phyloP scores from a whole-genome alignment of 192 early-diverging fungal genomes.

The Phycomyces nitens region DNA sequence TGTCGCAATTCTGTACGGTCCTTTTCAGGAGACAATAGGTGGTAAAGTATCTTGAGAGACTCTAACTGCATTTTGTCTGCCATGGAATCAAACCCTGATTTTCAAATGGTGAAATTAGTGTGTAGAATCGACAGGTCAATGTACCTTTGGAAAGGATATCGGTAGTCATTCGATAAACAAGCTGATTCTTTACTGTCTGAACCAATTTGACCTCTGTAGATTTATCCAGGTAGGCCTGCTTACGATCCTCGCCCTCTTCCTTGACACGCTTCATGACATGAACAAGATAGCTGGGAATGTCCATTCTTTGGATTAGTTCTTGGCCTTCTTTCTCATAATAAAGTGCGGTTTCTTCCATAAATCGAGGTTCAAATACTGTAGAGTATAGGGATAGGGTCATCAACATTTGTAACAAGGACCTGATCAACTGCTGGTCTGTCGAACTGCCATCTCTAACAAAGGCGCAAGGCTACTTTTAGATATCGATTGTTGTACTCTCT shows the following conservation, averaged over 20 bases:
- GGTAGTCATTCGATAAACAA: conserved; percentile 67
- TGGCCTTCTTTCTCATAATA: conserved; percentile 78
- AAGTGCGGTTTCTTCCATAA: conserved; percentile 61
- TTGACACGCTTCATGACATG: conserved; percentile 65
- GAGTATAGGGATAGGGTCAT: conserved; percentile 73
- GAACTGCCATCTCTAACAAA: not conserved
- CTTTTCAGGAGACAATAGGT: conserved; percentile 58
- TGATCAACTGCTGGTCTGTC: conserved; percentile 59
- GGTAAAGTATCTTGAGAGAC: conserved; percentile 70
- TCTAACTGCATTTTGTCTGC: conserved; percentile 57
- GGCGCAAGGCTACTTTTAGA: no score
- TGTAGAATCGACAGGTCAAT: not conserved
- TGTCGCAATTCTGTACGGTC: conserved; percentile 57
- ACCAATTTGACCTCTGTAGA: conserved; percentile 59
- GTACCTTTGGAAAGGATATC: conserved; percentile 60
- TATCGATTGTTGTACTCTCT: no score
- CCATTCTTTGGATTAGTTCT: conserved; percentile 45
- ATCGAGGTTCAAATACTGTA: conserved; percentile 67
- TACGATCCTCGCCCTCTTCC: conserved; percentile 64
- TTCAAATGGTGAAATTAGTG: conserved; percentile 4
- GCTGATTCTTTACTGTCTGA: conserved; percentile 59
- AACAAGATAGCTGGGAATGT: conserved; percentile 65
- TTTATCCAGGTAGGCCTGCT: conserved; percentile 58
- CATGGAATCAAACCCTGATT: conserved; percentile 74
- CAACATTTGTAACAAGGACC: conserved; percentile 70